Evolutionary conservation across 176 grass and related monocot species (phyloP), one percentile per base, ranked within the genome.

Genomic region (Zoysia japonica): DNA sequence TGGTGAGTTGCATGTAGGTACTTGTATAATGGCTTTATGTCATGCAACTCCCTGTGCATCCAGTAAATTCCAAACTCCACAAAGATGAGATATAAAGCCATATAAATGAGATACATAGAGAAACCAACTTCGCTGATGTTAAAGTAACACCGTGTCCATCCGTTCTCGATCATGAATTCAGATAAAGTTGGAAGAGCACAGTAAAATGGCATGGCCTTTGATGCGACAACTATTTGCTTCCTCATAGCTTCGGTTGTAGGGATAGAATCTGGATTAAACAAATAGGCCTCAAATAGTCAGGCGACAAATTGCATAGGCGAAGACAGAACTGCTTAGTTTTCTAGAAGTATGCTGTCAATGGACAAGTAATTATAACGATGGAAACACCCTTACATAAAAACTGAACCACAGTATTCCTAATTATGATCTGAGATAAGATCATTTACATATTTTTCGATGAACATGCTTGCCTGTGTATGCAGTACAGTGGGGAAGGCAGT

Each of bases 11-110:
- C 82, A 82, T 99, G 96, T 51, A 99, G 86, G 64, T 89, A 82
- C 72, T 99, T 99, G 86, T 99, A 99, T 36, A 99, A 75, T 69
- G 96, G 92, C 49, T 99, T 99, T 87, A 99, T 91, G 50, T 98
- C 96, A 89, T 98, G 96, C 83, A 98, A 89, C 75, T 98, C 90
- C 82, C 96, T 88, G 66, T 99, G 96, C 92, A 95, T 99, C 96
- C 96, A 99, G 55, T 99, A 99, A 87, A 99, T 99, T 55, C 92
- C 90, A 5, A 99, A 95, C 71, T 99, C 96, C 61, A 95, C 88
- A 37, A 93, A 7, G n/a, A 57, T 64, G 20, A 95, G 74, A 87
- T 99, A 99, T 68, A 91, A 65, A 8, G 76, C 82, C 62, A 91
- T 62, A 84, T 91, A 91, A 52, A 57, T 61, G 57, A 92, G 39